A percentile compares a stretch with the other conserved stretches of the same genome.
These are phyloP conservation scores for Nemania diffusa DNA, from an alignment of 2,329 filamentous ascomycete species.

Conservation along the genomic window DNA sequence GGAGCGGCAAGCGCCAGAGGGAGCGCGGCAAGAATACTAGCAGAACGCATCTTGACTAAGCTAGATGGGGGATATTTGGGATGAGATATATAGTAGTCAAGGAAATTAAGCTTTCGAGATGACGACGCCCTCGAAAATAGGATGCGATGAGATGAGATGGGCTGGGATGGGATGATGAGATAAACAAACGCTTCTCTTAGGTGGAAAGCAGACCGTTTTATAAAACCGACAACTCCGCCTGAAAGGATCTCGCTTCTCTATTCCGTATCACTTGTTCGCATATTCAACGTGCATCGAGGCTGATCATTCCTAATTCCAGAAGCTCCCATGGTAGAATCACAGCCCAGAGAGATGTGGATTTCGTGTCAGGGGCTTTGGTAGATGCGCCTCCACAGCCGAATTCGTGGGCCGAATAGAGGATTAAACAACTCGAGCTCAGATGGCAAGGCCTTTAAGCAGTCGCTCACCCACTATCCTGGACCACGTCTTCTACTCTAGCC, in stretches of 20 bases:
- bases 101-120: constrained; percentile 27
- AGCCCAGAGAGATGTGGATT: constrained; percentile 23
- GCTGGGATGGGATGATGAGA: constrained; percentile 32
- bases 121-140: constrained; percentile 24
- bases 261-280: constrained; percentile 22
- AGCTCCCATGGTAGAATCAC: constrained; percentile 29
- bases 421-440: constrained; percentile 15
- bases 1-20: constrained; percentile 48
- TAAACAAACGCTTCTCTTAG: constrained; percentile 10
- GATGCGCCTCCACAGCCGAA: constrained; percentile 17
- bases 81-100: constrained; percentile 10
- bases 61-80: constrained; percentile 6
- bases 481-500: neutral
- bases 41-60: constrained; percentile 45
- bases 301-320: constrained; percentile 30
- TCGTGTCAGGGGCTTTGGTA: constrained; percentile 19
- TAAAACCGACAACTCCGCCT: constrained; percentile 13
- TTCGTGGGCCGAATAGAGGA: constrained; percentile 6
- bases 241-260: constrained; percentile 20
- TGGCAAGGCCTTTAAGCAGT: neutral
- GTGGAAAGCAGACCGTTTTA: constrained; percentile 30
- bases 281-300: constrained; percentile 22
- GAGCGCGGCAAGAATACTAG: constrained; percentile 43
- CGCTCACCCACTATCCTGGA: neutral
- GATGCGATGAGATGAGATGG: constrained; percentile 16